Evolutionary conservation across 305 asterid species (phyloP).

Genomic region (Fraxinus platypoda): DNA sequence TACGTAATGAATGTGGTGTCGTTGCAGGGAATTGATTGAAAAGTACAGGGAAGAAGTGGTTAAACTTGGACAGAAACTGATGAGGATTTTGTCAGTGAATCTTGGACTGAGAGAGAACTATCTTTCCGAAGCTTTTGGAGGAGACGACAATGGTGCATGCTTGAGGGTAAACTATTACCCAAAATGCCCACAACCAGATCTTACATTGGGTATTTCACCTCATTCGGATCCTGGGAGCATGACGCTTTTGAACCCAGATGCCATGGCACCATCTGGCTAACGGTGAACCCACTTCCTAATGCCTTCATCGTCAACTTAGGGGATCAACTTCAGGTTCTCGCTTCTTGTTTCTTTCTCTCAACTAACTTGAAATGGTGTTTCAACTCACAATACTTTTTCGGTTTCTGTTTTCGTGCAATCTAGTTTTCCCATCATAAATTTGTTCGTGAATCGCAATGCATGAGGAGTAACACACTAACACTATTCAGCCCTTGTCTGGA

Average conservation of each 20-base stretch:
- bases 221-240: conserved; percentile 86
- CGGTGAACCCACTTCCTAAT: conserved; percentile 58
- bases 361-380: neutral
- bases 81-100: conserved; percentile 29
- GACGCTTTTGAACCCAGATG: conserved; percentile 74
- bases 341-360: neutral
- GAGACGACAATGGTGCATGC: conserved; percentile 55
- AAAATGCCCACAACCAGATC: conserved; percentile 88
- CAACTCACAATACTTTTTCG: neutral
- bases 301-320: conserved; percentile 82
- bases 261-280: conserved; percentile 48
- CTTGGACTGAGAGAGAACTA: conserved; percentile 42
- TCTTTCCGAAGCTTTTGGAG: conserved; percentile 67
- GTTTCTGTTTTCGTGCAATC: neutral
- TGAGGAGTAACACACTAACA: neutral
- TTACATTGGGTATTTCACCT: conserved; percentile 73
- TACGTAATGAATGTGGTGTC: neutral
- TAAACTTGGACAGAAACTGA: conserved; percentile 26
- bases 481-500: no score
- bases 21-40: conserved; percentile 27
- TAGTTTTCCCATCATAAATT: neutral
- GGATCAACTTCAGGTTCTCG: conserved; percentile 73
- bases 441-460: neutral
- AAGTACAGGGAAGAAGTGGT: conserved; percentile 34
- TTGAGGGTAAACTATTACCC: conserved; percentile 74